Percentiles rank a stretch among this genome's conserved stretches.
These are phyloP conservation scores for Candida fluviatilis DNA, from an alignment of 805 yeast genomes.

Conservation along the genomic window DNA sequence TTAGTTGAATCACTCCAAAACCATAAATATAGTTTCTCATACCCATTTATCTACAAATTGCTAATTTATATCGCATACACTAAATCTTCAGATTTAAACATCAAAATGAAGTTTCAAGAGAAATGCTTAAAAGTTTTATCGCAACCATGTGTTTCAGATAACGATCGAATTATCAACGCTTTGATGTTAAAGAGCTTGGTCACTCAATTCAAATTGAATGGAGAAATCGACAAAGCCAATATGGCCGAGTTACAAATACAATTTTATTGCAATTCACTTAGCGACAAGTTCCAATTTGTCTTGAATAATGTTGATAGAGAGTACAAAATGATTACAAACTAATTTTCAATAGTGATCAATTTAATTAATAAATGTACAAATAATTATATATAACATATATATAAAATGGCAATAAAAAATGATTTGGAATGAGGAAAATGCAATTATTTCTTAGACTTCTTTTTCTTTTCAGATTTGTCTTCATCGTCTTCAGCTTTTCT, in stretches of 20 bases:
- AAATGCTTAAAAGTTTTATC: conserved; percentile 13
- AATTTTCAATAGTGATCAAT: conserved; percentile 3
- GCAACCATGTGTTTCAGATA: conserved; percentile 12
- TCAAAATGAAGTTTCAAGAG: conserved; percentile 12
- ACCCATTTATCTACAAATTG: conserved; percentile 15
- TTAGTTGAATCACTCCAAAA: background rate
- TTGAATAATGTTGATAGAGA: conserved; percentile 4
- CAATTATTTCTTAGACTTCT: conserved; percentile 45
- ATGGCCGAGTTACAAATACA: conserved; percentile 18
- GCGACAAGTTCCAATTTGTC: conserved; percentile 9
- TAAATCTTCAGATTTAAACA: conserved; percentile 11
- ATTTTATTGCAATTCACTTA: conserved; percentile 6
- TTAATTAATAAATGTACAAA: conserved; percentile 11
- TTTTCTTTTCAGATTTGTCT: conserved; percentile 41
- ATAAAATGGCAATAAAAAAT: conserved; percentile 7
- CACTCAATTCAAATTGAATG: conserved; percentile 10
- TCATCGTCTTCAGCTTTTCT: conserved; percentile 44
- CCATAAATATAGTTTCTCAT: conserved; percentile 1
- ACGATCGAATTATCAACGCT: conserved; percentile 16
- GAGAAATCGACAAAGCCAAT: conserved; percentile 17
- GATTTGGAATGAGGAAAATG: conserved; percentile 4
- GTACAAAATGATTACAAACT: too few species aligned
- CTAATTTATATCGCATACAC: conserved; percentile 13
- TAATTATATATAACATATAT: conserved; percentile 6
- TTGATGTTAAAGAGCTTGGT: conserved; percentile 16